Evolutionary conservation across 176 grass and related monocot species (phyloP).

Genomic region (Oryza glaberrima): DNA sequence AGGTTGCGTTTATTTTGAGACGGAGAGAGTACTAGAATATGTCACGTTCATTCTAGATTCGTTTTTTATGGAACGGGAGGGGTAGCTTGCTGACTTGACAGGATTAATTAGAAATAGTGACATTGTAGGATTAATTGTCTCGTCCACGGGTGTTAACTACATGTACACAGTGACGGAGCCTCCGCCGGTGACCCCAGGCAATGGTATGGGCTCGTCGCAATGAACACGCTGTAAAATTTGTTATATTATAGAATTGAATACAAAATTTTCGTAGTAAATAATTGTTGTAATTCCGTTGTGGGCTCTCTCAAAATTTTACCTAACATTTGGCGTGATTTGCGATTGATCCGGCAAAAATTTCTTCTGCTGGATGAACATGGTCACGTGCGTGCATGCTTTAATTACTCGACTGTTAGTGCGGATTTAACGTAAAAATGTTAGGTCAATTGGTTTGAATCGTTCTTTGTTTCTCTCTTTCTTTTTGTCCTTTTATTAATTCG

Average conservation of each 20-base stretch:
- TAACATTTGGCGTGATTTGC: slow-evolving; percentile 30
- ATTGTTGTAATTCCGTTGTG: not conserved
- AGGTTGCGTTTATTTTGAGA: too few species aligned
- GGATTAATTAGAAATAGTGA: not conserved
- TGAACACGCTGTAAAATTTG: too few species aligned
- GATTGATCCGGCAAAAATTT: not conserved
- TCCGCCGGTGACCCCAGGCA: too few species aligned
- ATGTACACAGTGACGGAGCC: not conserved
- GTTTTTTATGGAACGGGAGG: too few species aligned
- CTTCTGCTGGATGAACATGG: not conserved
- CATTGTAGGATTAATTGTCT: not conserved
- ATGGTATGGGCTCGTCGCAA: too few species aligned
- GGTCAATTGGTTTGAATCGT: slow-evolving; percentile 24
- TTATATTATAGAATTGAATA: too few species aligned
- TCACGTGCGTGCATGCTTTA: slow-evolving; percentile 17
- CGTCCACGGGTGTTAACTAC: not conserved
- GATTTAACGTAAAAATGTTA: slow-evolving; percentile 28
- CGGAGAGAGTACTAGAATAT: too few species aligned
- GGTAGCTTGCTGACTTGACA: not conserved
- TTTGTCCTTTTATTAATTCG: not conserved
- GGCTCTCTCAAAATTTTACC: not conserved
- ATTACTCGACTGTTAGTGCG: slow-evolving; percentile 32
- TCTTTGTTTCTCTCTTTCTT: not conserved
- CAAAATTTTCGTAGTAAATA: too few species aligned
- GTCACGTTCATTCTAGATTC: too few species aligned